Base-by-base conservation (phyloP, 2,329 filamentous ascomycete species). In the Sporothrix humicola region DNA sequence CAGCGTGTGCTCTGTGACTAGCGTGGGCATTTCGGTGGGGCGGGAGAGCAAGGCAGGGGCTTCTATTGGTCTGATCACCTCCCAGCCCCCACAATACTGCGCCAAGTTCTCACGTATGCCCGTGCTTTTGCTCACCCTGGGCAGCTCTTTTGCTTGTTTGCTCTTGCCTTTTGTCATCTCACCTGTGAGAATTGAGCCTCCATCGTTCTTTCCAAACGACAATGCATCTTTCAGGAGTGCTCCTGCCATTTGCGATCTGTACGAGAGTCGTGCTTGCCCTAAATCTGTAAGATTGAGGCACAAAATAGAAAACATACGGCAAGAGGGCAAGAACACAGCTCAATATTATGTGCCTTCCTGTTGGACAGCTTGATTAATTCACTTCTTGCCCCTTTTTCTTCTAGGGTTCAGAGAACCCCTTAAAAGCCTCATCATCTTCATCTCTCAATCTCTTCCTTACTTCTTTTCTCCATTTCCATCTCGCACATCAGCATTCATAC, bases 161-260 rank as follows among this genome's bases (percentile, higher is more conserved):
- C 56, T 37, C 26, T 59, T 59, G 56, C 56, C 56, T 15, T 37
- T 13, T 13, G n/a, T 23, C 13, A 52, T 9, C 52, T 26, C 20
- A 12, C 3, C 31, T 37, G 31, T 37, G 31, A 37, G 31, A 37
- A 37, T 37, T 37, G 31, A 37, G 31, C 31, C 52, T 26, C 52
- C 9, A 9, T 56, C 26, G n/a, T 23, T 23, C 37, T 65, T 23
- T 15, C 61, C 20, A 23, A 46, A 23, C 59, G 59, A 17, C 31
- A 37, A 37, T 37, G 31, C 59, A 46, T 46, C 42, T 65, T 65
- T 37, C 59, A 65, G 59, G n/a, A 23, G 59, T 42, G 42, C 37
- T 65, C 20, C 46, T 65, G 59, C 59, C 59, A 13, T 65, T 65
- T 66, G 3, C 61, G 59, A 66, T 66, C 61, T 48, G n/a, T 20